Percentiles rank a stretch among this genome's conserved stretches.
Conservation (phyloP, 2,329 filamentous ascomycete species). For the Talaromyces verruculosus region DNA sequence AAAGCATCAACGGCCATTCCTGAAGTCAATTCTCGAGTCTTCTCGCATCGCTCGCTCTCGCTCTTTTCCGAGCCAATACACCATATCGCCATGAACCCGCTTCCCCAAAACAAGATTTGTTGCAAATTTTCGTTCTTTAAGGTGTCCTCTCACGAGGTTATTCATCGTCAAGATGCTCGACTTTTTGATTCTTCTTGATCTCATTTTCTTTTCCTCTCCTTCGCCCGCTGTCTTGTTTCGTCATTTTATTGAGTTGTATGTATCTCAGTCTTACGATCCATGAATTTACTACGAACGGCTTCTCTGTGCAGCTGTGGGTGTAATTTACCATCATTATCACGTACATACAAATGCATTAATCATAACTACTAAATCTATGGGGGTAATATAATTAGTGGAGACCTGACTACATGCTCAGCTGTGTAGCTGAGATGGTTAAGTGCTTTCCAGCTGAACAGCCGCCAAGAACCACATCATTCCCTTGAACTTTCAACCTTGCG, state of each 20-base stretch:
- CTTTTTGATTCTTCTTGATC: neutral
- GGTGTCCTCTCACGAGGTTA: neutral
- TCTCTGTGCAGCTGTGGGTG: slow-evolving; percentile 9
- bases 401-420: neutral
- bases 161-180: neutral
- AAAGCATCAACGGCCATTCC: slow-evolving; percentile 63
- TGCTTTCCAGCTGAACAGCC: neutral
- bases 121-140: neutral
- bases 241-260: neutral
- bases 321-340: neutral
- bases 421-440: neutral
- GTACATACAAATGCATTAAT: neutral
- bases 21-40: slow-evolving; percentile 20
- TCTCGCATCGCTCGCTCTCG: slow-evolving; percentile 6
- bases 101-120: neutral
- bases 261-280: neutral
- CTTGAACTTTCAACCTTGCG: neutral
- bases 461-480: neutral
- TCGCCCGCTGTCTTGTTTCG: neutral
- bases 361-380: neutral
- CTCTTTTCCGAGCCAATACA: slow-evolving; percentile 14
- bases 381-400: too few relatives aligned
- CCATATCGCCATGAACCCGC: neutral
- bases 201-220: neutral
- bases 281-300: slow-evolving; percentile 23